phyloP scores from a whole-genome alignment of 2,329 filamentous ascomycete species.

The Aspergillus sojae region DNA sequence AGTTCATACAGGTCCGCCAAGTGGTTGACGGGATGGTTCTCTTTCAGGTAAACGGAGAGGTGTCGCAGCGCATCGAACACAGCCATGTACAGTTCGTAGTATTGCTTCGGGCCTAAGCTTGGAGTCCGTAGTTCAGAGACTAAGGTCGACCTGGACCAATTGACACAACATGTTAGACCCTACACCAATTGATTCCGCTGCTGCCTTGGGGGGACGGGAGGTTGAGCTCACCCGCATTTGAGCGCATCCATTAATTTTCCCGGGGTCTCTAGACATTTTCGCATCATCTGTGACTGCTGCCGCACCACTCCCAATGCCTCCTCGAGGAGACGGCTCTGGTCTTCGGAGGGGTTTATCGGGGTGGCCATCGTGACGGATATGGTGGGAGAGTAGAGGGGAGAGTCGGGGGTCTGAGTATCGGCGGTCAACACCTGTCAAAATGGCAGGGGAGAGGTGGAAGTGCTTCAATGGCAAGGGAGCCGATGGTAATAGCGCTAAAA shows the following conservation, averaged over 20 bases:
- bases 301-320: constrained; percentile 95
- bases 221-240: constrained; percentile 85
- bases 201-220: constrained; percentile 27
- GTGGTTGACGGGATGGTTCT: constrained; percentile 97
- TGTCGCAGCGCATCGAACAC: constrained; percentile 97
- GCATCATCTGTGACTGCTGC: constrained; percentile 96
- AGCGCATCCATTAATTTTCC: constrained; percentile 99
- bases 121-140: constrained; percentile 98
- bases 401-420: constrained; percentile 22
- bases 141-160: constrained; percentile 75
- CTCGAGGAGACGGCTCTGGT: constrained; percentile 90
- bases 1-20: constrained; percentile 97
- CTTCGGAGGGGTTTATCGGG: constrained; percentile 67
- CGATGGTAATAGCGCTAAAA: constrained; percentile 5
- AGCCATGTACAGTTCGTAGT: constrained; percentile 99
- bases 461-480: constrained; percentile 17
- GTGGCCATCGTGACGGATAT: constrained; percentile 49
- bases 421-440: constrained; percentile 30
- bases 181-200: constrained; percentile 19
- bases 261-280: constrained; percentile 93
- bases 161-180: constrained; percentile 14
- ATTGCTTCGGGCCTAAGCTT: constrained; percentile 97
- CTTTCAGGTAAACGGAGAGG: constrained; percentile 92
- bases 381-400: constrained; percentile 22
- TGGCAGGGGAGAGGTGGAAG: constrained; percentile 15